Conservation (phyloP, 2,329 filamentous ascomycete genomes). For the Cercospora nicotianae region DNA sequence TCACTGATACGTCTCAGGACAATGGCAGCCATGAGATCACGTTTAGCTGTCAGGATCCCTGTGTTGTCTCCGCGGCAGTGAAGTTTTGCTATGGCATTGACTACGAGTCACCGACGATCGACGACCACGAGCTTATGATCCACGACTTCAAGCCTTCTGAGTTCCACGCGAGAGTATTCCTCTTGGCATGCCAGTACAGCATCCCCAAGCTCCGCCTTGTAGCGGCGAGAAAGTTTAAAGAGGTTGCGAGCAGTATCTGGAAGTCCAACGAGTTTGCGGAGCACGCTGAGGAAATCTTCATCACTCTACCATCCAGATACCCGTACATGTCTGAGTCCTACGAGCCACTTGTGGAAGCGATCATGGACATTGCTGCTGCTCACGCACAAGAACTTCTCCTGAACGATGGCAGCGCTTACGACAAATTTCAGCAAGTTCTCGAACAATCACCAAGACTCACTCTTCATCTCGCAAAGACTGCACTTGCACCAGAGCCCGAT, state of each 20-base stretch:
- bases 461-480: neutral
- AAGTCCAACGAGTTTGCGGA: neutral
- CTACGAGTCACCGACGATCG: neutral
- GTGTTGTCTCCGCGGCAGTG: neutral
- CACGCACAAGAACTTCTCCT: neutral
- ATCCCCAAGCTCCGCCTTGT: neutral
- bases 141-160: neutral
- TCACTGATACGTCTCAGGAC: neutral
- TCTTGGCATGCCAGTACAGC: neutral
- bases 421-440: neutral
- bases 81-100: neutral
- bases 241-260: neutral
- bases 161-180: neutral
- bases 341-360: neutral
- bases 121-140: neutral
- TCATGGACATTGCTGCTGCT: neutral
- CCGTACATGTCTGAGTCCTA: neutral
- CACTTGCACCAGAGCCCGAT: neutral
- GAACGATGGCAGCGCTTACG: neutral
- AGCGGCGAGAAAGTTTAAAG: neutral
- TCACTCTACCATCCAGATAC: neutral
- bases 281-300: neutral
- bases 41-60: neutral
- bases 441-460: neutral
- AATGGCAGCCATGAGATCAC: neutral